Evolutionary conservation across 345 rosid species (phyloP).

Genomic region (Eucalyptus regnans): DNA sequence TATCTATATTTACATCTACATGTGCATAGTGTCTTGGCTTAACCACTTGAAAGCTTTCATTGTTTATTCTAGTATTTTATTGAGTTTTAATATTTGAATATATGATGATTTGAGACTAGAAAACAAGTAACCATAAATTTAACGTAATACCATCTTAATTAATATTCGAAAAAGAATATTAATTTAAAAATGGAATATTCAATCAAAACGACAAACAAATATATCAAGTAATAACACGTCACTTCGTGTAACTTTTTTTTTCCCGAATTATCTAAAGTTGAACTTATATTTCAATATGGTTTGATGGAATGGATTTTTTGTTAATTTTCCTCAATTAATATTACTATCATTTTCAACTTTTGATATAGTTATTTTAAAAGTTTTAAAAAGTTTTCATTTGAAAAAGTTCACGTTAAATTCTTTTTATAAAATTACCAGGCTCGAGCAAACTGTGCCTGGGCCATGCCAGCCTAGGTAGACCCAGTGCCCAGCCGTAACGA

Average conservation of each 20-base stretch:
- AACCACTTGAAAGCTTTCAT: not conserved
- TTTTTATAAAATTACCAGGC: not conserved
- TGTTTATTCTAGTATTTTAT: not conserved
- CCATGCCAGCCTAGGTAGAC: not conserved
- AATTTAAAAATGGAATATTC: not conserved
- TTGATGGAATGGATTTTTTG: not conserved
- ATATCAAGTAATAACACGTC: not conserved
- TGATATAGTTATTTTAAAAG: not conserved
- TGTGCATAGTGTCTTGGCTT: not conserved
- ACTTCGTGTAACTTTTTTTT: not conserved
- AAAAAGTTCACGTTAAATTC: not conserved
- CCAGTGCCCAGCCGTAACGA: not conserved
- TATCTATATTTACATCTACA: not conserved
- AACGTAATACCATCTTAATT: not conserved
- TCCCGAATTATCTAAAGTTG: not conserved
- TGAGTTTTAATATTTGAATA: not conserved
- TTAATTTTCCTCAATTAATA: not conserved
- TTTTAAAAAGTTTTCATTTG: not conserved
- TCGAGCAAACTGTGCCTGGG: not conserved
- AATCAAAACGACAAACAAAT: not conserved
- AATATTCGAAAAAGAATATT: not conserved
- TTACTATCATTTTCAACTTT: not conserved
- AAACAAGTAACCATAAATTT: not conserved
- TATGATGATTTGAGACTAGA: not conserved
- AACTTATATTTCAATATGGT: not conserved